Percentiles rank a stretch among this genome's conserved stretches.
Conservation (phyloP, 148 eudicot genomes). For the Silene uniflora region DNA sequence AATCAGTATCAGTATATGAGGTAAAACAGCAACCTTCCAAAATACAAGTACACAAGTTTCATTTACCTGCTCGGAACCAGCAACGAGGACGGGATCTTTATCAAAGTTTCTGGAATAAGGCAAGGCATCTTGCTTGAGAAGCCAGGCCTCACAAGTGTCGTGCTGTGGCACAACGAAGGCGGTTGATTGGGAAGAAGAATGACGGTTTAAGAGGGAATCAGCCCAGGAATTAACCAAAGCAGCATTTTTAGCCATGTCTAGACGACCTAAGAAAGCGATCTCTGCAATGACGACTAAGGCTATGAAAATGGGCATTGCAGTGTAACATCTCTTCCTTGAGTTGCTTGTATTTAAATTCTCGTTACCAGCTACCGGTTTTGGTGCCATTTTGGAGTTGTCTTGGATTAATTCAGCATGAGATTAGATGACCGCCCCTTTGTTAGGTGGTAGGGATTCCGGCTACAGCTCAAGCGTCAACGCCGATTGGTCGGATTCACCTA, state of each 20-base stretch:
- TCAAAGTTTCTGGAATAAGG: slow-evolving; percentile 63
- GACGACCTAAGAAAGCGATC: slow-evolving; percentile 57
- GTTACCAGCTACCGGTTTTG: not conserved
- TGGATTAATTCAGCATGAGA: not conserved
- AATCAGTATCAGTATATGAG: no score
- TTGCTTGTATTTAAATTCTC: not conserved
- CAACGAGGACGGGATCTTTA: slow-evolving; percentile 53
- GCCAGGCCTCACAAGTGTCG: slow-evolving; percentile 60
- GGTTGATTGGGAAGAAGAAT: not conserved
- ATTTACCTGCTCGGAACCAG: slow-evolving; percentile 61
- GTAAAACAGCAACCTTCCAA: no score
- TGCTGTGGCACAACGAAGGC: not conserved
- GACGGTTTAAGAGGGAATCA: slow-evolving; percentile 49
- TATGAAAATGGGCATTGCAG: slow-evolving; percentile 46
- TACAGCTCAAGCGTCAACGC: no score
- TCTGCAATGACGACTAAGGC: slow-evolving; percentile 66
- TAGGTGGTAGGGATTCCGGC: no score
- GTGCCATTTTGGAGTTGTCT: not conserved
- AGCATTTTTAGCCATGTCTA: slow-evolving; percentile 60
- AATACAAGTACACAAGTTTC: no score
- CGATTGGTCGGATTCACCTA: no score
- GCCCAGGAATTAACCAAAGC: slow-evolving; percentile 67
- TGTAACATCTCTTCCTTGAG: slow-evolving; percentile 46
- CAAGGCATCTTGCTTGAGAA: slow-evolving; percentile 59
- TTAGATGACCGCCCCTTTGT: no score